Conservation (phyloP, 2,329 filamentous ascomycete species). For the Clarireedia hainanense region DNA sequence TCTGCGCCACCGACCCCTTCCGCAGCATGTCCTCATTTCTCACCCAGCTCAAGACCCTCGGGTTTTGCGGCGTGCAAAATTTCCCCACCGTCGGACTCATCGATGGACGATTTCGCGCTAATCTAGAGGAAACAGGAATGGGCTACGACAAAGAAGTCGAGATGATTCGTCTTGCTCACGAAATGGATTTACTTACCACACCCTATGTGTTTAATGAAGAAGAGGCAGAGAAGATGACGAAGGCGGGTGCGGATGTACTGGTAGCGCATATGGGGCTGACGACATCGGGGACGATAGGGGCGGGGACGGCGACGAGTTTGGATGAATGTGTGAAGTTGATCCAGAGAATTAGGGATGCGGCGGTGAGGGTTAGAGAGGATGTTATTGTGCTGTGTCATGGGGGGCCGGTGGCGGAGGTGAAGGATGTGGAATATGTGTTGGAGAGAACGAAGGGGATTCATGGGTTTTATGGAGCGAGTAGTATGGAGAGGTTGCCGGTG, state of each 20-base stretch:
- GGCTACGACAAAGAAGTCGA: slow-evolving; percentile 59
- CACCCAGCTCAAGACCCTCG: slow-evolving; percentile 49
- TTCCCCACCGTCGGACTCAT: slow-evolving; percentile 67
- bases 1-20: slow-evolving; percentile 66
- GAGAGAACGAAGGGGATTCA: slow-evolving; percentile 54
- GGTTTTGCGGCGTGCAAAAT: slow-evolving; percentile 65
- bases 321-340: slow-evolving; percentile 56
- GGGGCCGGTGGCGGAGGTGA: slow-evolving; percentile 56
- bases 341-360: slow-evolving; percentile 57
- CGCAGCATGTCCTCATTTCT: slow-evolving; percentile 54
- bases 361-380: slow-evolving; percentile 45
- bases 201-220: slow-evolving; percentile 61
- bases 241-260: slow-evolving; percentile 57
- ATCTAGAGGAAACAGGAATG: slow-evolving; percentile 67
- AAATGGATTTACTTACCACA: slow-evolving; percentile 55
- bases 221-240: slow-evolving; percentile 54
- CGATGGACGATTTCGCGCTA: slow-evolving; percentile 58
- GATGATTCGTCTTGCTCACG: slow-evolving; percentile 52
- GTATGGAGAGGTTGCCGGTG: slow-evolving; percentile 62
- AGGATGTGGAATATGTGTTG: slow-evolving; percentile 57
- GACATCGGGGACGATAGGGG: slow-evolving; percentile 56
- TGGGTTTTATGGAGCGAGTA: slow-evolving; percentile 64
- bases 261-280: slow-evolving; percentile 65
- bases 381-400: slow-evolving; percentile 64
- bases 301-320: slow-evolving; percentile 49